Evolutionary conservation across 352 stramenopile species (phyloP).

Genomic region (Lagenidium giganteum): DNA sequence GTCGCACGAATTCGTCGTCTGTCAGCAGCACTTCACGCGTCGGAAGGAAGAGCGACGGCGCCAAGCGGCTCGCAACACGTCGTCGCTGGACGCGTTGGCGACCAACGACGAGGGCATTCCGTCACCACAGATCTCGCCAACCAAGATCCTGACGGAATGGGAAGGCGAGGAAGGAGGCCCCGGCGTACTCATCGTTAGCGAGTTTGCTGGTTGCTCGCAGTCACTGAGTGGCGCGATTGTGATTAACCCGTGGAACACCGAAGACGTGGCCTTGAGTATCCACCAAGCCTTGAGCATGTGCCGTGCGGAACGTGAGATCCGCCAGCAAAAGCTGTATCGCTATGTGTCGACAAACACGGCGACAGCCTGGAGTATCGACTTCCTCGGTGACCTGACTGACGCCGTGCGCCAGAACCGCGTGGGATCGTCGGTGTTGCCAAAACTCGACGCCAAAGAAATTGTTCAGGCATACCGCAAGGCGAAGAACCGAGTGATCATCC

Average conservation of each 20-base stretch:
- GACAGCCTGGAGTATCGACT: constrained; percentile 76
- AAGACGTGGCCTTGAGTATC: constrained; percentile 78
- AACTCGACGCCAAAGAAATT: constrained; percentile 52
- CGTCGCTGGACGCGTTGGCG: constrained; percentile 13
- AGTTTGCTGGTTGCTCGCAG: constrained; percentile 87
- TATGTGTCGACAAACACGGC: constrained; percentile 87
- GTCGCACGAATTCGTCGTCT: constrained; percentile 86
- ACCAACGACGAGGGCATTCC: background rate
- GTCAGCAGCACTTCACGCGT: constrained; percentile 81
- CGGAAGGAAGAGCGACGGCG: constrained; percentile 68
- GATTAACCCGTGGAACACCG: constrained; percentile 86
- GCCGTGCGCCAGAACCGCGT: constrained; percentile 58
- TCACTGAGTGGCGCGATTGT: constrained; percentile 83
- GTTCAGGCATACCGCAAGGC: constrained; percentile 58
- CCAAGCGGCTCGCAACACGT: constrained; percentile 20
- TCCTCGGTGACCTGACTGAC: constrained; percentile 64
- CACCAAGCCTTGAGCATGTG: constrained; percentile 83
- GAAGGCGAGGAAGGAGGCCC: constrained; percentile 76
- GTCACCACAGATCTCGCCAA: constrained; percentile 28
- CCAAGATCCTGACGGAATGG: constrained; percentile 65
- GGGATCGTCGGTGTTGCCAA: constrained; percentile 42
- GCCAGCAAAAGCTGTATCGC: constrained; percentile 85
- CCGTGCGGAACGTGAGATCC: constrained; percentile 78
- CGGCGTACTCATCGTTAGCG: constrained; percentile 82
- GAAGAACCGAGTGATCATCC: constrained; percentile 81